Conservation (phyloP, 2,329 filamentous ascomycete genomes). For the Ophiostoma ulmi region DNA sequence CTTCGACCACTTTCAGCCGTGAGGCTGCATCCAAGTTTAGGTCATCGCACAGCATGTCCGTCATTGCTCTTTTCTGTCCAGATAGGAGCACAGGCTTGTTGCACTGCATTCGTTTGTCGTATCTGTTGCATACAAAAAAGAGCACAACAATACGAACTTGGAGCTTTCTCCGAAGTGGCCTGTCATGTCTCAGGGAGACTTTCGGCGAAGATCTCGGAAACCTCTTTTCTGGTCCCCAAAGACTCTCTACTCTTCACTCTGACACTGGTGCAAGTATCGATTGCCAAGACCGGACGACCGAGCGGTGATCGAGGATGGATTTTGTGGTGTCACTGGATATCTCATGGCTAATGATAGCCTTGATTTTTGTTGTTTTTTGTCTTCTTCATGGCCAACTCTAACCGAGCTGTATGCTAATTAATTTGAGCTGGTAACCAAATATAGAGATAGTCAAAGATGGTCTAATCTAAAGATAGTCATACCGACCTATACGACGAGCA, state of each 20-base stretch:
- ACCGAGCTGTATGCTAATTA: neutral
- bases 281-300: neutral
- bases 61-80: neutral
- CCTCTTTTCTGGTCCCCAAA: neutral
- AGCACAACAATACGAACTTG: neutral
- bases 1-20: neutral
- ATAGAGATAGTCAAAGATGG: neutral
- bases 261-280: neutral
- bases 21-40: conserved; percentile 11
- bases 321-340: neutral
- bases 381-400: neutral
- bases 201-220: neutral
- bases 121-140: neutral
- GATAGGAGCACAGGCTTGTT: neutral
- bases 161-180: neutral
- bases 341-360: neutral
- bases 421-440: neutral
- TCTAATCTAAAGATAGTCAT: too few species aligned
- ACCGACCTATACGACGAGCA: conserved; percentile 33
- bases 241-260: too few species aligned
- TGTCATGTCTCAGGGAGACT: neutral
- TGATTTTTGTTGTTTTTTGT: neutral
- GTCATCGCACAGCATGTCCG: neutral
- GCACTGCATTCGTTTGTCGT: neutral
- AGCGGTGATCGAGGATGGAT: neutral